A percentile compares a stretch with the other conserved stretches of the same genome.
These are phyloP conservation scores for Panicum hallii DNA, from an alignment of 202 grass and related monocot genomes.

Conservation along the genomic window DNA sequence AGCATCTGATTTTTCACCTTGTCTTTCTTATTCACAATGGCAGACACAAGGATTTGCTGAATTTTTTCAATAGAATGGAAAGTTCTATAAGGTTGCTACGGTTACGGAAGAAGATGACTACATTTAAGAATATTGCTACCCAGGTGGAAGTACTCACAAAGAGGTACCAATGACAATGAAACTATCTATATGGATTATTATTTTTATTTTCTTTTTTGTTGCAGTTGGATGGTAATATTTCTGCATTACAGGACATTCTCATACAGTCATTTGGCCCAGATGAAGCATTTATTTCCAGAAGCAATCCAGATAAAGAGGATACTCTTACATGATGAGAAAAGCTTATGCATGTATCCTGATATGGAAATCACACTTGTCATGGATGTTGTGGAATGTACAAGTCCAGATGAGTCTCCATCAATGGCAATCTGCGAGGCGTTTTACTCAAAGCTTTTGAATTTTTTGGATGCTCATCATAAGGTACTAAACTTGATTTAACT, in stretches of 20 bases:
- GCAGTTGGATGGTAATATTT: conserved; percentile 25
- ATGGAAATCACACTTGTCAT: conserved; percentile 78
- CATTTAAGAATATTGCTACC: conserved; percentile 72
- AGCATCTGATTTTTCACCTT: conserved; percentile 26
- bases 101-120: conserved; percentile 71
- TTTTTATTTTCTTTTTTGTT: conserved; percentile 17
- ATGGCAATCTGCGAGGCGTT: conserved; percentile 75
- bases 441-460: conserved; percentile 73
- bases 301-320: conserved; percentile 84
- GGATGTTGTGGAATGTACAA: conserved; percentile 56
- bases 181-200: conserved; percentile 21
- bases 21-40: conserved; percentile 45
- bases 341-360: conserved; percentile 81
- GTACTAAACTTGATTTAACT: conserved; percentile 57
- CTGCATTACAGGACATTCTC: conserved; percentile 68
- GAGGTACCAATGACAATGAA: conserved; percentile 55
- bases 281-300: conserved; percentile 90
- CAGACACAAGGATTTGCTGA: conserved; percentile 64
- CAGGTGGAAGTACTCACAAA: conserved; percentile 88
- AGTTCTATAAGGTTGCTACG: conserved; percentile 88
- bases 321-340: conserved; percentile 79
- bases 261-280: conserved; percentile 78
- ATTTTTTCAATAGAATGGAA: conserved; percentile 83
- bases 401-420: conserved; percentile 59
- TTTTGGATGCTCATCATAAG: conserved; percentile 68